phyloP scores from a whole-genome alignment of 1,284 basidiomycete species.

The Cerioporus squamosus region DNA sequence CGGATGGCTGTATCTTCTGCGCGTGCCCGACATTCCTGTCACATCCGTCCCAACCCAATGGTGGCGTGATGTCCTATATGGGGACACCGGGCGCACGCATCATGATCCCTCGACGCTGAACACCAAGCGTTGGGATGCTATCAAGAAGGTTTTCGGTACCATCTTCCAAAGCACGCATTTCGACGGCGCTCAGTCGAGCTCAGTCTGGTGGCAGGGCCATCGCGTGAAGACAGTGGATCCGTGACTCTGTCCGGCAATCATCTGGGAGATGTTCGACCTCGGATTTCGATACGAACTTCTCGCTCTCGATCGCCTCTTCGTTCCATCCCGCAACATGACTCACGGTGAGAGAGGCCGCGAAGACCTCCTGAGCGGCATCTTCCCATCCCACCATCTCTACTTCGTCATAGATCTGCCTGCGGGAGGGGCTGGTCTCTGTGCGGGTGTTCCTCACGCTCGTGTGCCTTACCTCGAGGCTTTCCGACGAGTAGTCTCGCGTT shows the following conservation, averaged over 20 bases:
- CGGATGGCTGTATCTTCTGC: slow-evolving; percentile 9
- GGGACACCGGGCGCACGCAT: not conserved
- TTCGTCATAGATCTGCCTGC: not conserved
- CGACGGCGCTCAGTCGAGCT: not conserved
- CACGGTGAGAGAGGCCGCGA: not conserved
- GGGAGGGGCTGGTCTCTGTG: not conserved
- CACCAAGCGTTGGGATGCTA: not conserved
- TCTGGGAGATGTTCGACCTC: slow-evolving; percentile 18
- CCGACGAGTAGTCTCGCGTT: not conserved
- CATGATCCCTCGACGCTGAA: not conserved
- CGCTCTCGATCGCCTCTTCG: slow-evolving; percentile 10
- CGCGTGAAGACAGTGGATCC: not conserved
- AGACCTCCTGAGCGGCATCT: not conserved
- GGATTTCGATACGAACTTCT: slow-evolving; percentile 16
- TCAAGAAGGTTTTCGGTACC: not conserved
- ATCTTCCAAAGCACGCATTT: not conserved
- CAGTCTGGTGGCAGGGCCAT: not conserved
- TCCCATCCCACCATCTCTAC: not conserved
- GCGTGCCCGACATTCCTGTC: not conserved
- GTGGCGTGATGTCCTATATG: slow-evolving; percentile 8
- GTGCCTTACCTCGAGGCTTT: not conserved
- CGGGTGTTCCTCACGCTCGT: not conserved
- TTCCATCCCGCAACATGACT: not conserved
- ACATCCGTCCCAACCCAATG: not conserved
- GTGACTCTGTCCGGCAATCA: not conserved